Evolutionary conservation across 2,329 filamentous ascomycete species (phyloP).

Genomic region (Rachicladosporium sp.): DNA sequence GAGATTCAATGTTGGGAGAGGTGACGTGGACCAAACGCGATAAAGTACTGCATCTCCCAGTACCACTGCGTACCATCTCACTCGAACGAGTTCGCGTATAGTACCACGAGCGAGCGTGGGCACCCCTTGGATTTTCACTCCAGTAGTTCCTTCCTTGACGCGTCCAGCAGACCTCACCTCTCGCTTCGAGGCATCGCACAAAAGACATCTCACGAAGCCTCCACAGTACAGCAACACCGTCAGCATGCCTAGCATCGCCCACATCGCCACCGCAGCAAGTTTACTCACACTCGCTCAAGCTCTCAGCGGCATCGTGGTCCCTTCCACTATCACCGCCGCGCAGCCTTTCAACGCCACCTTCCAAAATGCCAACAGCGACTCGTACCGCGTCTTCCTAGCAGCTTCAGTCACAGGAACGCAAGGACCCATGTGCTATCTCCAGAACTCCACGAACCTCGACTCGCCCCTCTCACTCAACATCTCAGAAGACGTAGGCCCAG

Average conservation of each 20-base stretch:
- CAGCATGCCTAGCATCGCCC: background rate
- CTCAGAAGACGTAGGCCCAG: constrained; percentile 14
- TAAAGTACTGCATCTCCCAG: too few relatives aligned
- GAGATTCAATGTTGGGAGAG: too few relatives aligned
- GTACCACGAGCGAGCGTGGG: too few relatives aligned
- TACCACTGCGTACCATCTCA: too few relatives aligned
- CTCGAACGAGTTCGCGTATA: too few relatives aligned
- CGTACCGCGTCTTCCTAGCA: constrained; percentile 24
- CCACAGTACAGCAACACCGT: background rate
- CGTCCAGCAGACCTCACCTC: too few relatives aligned
- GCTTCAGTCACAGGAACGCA: constrained; percentile 20
- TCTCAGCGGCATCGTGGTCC: constrained; percentile 16
- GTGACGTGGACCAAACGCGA: too few relatives aligned
- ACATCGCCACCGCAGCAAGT: background rate
- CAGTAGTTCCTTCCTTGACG: too few relatives aligned
- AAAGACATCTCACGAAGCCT: too few relatives aligned
- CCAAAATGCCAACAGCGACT: constrained; percentile 14
- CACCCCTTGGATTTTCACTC: too few relatives aligned
- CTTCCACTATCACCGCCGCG: constrained; percentile 14
- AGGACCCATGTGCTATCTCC: constrained; percentile 19
- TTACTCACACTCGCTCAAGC: constrained; percentile 5
- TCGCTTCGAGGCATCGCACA: too few relatives aligned
- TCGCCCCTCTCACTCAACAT: constrained; percentile 11
- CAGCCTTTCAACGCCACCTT: constrained; percentile 22
- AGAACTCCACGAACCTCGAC: background rate